Conservation (phyloP, 176 grass and related monocot genomes). For the Bolboschoenus planiculmis region DNA sequence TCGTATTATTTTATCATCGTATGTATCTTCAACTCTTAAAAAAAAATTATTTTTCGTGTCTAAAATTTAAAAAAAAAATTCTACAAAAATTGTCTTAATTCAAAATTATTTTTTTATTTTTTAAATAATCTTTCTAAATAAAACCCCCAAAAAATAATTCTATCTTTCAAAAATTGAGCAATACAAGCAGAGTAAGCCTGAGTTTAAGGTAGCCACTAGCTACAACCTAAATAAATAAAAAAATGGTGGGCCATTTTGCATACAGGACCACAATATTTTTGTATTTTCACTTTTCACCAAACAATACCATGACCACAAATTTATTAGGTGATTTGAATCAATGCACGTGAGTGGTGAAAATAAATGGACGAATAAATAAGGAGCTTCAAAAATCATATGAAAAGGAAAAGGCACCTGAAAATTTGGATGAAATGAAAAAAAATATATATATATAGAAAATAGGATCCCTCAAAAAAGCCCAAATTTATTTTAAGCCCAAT, state of each 20-base stretch:
- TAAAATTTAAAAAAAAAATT: too few species aligned
- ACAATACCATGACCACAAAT: background rate
- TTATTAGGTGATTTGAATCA: background rate
- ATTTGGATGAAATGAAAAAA: background rate
- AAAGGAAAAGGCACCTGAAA: too few species aligned
- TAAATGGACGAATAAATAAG: too few species aligned
- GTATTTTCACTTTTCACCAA: background rate
- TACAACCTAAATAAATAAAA: background rate
- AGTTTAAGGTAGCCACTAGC: background rate
- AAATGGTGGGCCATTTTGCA: conserved; percentile 9
- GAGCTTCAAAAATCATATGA: background rate
- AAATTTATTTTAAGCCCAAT: too few species aligned
- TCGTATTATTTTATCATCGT: background rate
- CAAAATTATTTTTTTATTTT: background rate
- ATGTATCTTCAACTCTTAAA: too few species aligned
- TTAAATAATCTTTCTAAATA: too few species aligned
- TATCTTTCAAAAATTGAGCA: background rate
- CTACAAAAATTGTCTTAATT: background rate
- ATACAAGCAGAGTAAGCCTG: background rate
- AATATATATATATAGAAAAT: too few species aligned
- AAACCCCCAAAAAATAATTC: too few species aligned
- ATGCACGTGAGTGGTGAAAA: background rate
- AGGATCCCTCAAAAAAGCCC: too few species aligned
- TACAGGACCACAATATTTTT: background rate
- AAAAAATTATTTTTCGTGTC: too few species aligned